A percentile compares a stretch with the other conserved stretches of the same genome.
Conservation (phyloP, 2,329 filamentous ascomycete genomes). For the Annulohypoxylon truncatum region DNA sequence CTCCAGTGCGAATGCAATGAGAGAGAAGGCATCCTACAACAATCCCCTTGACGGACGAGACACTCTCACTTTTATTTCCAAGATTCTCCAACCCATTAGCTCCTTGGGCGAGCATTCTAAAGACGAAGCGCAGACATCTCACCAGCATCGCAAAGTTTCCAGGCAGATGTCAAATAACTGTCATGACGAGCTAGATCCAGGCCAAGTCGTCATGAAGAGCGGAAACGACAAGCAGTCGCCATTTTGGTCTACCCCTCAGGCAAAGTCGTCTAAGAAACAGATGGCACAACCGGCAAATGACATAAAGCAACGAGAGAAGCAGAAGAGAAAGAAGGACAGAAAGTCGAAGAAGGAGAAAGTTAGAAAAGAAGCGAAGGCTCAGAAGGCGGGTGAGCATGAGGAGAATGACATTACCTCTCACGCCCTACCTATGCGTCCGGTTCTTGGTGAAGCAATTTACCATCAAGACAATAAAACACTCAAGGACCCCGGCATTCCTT, state of each 20-base stretch:
- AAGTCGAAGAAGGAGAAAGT: not conserved
- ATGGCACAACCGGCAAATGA: not conserved
- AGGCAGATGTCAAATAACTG: not conserved
- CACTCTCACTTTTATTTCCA: conserved; percentile 42
- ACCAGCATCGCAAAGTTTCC: not conserved
- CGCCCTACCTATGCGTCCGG: not conserved
- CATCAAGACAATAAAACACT: conserved; percentile 11
- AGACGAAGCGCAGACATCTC: conserved; percentile 2
- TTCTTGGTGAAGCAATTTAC: not conserved
- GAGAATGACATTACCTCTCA: not conserved
- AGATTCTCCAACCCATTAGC: conserved; percentile 20
- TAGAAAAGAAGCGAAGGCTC: not conserved
- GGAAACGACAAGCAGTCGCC: conserved; percentile 36
- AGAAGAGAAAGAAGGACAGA: not conserved
- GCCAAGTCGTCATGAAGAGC: conserved; percentile 6
- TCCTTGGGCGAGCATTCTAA: conserved; percentile 3
- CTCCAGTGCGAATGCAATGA: conserved; percentile 48
- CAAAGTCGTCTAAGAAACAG: not conserved
- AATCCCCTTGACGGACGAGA: conserved; percentile 46
- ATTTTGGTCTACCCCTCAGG: conserved; percentile 34
- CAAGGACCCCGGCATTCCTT: conserved; percentile 10
- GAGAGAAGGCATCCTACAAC: conserved; percentile 33
- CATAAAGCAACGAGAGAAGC: not conserved
- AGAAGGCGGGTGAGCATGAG: not conserved
- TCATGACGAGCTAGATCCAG: not conserved